A percentile compares a stretch with the other conserved stretches of the same genome.
phyloP scores from a whole-genome alignment of 176 grass and related monocot genomes.

The Aegilops tauschii region DNA sequence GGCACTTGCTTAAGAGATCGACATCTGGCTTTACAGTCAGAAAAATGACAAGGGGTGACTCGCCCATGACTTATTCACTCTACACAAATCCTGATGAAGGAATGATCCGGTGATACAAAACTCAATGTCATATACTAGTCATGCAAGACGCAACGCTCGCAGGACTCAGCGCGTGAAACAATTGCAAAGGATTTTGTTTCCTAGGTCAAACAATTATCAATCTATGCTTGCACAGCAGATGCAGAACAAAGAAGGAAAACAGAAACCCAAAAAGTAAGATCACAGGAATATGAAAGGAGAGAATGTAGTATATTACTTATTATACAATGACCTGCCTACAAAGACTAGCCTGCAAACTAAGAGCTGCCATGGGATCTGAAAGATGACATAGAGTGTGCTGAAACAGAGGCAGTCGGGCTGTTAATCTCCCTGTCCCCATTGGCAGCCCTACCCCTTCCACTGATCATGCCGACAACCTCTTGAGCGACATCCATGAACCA shows the following conservation, averaged over 20 bases:
- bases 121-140: conserved; percentile 16
- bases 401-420: conserved; percentile 90
- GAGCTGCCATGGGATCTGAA: conserved; percentile 61
- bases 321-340: conserved; percentile 50
- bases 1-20: background rate
- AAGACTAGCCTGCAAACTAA: conserved; percentile 37
- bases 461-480: conserved; percentile 60
- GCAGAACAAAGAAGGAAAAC: conserved; percentile 14
- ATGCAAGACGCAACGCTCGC: background rate
- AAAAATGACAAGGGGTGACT: background rate
- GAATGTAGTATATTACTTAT: conserved; percentile 42
- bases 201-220: conserved; percentile 38
- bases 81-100: conserved; percentile 21
- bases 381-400: conserved; percentile 85
- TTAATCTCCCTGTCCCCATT: conserved; percentile 67
- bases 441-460: conserved; percentile 45
- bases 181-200: conserved; percentile 22
- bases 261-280: background rate
- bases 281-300: background rate
- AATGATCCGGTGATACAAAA: conserved; percentile 11
- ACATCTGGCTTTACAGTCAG: background rate
- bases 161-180: conserved; percentile 20
- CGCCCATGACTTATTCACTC: background rate
- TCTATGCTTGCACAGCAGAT: conserved; percentile 38
- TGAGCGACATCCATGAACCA: conserved; percentile 89